A percentile compares a stretch with the other conserved stretches of the same genome.
Conservation (phyloP, 495 filamentous ascomycete species). For the Penicillium samsonianum region DNA sequence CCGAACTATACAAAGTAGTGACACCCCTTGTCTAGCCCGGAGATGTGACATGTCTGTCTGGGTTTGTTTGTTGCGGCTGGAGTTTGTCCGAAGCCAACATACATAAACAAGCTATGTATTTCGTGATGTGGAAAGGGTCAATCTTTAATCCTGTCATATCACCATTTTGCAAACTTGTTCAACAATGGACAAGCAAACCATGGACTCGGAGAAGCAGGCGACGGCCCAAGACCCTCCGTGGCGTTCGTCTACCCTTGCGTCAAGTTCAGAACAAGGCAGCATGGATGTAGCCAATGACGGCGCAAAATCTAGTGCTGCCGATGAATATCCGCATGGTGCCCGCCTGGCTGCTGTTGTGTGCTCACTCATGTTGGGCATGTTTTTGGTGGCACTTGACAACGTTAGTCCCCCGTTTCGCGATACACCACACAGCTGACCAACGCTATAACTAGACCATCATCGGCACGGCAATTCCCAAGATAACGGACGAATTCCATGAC, state of each 20-base stretch:
- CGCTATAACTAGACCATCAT: conserved; percentile 54
- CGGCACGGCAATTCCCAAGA: conserved; percentile 69
- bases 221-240: neutral
- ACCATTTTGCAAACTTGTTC: neutral
- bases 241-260: neutral
- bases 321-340: conserved; percentile 1
- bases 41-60: neutral
- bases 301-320: neutral
- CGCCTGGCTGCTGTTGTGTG: neutral
- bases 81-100: neutral
- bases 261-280: neutral
- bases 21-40: neutral
- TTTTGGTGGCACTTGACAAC: conserved; percentile 3
- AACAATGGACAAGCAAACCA: conserved; percentile 2
- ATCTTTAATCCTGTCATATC: neutral
- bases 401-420: neutral
- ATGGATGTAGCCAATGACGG: neutral
- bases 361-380: conserved; percentile 1
- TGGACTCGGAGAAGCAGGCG: neutral
- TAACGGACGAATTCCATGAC: conserved; percentile 68
- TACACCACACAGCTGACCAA: neutral
- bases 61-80: neutral
- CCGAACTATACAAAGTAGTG: neutral
- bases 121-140: neutral
- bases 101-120: neutral